A percentile compares a stretch with the other conserved stretches of the same genome.
phyloP scores from a whole-genome alignment of 2,329 filamentous ascomycete species.

The Talaromyces sp. region DNA sequence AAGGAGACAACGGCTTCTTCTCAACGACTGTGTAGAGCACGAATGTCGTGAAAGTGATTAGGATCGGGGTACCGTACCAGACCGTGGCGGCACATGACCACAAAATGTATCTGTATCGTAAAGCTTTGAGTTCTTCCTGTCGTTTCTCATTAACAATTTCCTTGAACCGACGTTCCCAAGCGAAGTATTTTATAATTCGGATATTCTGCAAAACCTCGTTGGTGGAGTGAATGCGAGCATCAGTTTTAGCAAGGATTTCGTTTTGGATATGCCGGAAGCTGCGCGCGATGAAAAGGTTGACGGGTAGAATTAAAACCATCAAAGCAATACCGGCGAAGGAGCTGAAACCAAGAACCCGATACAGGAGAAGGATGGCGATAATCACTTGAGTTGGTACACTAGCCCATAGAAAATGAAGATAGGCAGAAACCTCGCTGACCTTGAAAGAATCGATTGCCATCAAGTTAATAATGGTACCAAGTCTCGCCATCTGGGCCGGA shows the following conservation, averaged over 20 bases:
- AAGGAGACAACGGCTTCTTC: constrained; percentile 81
- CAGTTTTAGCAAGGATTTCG: constrained; percentile 84
- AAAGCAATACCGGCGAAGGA: constrained; percentile 88
- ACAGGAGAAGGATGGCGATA: constrained; percentile 75
- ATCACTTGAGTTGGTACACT: constrained; percentile 82
- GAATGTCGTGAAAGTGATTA: constrained; percentile 97
- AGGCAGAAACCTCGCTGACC: constrained; percentile 88
- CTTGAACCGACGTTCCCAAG: constrained; percentile 91
- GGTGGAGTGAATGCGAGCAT: constrained; percentile 91
- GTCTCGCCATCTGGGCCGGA: constrained; percentile 70
- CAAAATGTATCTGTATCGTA: constrained; percentile 78
- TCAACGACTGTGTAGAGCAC: constrained; percentile 87
- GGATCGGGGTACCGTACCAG: constrained; percentile 90
- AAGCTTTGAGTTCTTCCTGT: constrained; percentile 65
- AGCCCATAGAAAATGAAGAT: constrained; percentile 92
- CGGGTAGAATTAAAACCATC: constrained; percentile 79
- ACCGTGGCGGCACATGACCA: constrained; percentile 90
- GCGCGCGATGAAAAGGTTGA: constrained; percentile 84
- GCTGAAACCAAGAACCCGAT: constrained; percentile 83
- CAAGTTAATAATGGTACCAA: constrained; percentile 97
- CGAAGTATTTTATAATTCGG: constrained; percentile 98
- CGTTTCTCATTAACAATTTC: constrained; percentile 86
- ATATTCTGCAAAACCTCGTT: constrained; percentile 98
- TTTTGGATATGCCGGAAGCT: constrained; percentile 84
- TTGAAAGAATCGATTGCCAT: constrained; percentile 99